A percentile compares a stretch with the other conserved stretches of the same genome.
Evolutionary conservation across 805 yeast species (phyloP).

Genomic region (Ogataea angusta): DNA sequence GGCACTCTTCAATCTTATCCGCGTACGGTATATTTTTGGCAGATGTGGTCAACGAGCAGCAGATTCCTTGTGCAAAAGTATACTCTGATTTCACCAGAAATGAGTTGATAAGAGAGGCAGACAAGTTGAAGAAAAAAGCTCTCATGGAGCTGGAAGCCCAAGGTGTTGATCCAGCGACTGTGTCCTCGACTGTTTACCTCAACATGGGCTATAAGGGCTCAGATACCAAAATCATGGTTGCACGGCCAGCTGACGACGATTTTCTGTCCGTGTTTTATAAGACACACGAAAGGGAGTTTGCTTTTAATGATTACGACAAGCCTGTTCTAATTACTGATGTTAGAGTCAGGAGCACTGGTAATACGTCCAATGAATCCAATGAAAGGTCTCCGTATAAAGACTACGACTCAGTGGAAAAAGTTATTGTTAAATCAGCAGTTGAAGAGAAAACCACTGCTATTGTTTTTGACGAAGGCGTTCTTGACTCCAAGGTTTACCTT

Average conservation of each 20-base stretch:
- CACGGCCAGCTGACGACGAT: constrained; percentile 28
- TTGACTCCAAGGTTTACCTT: constrained; percentile 38
- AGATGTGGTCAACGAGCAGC: constrained; percentile 32
- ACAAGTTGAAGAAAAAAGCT: constrained; percentile 13
- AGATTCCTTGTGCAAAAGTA: constrained; percentile 25
- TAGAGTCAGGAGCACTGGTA: constrained; percentile 20
- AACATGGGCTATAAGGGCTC: constrained; percentile 80
- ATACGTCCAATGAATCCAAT: background rate
- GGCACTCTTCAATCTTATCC: constrained; percentile 46
- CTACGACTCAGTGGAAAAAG: constrained; percentile 34
- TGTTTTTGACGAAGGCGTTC: constrained; percentile 31
- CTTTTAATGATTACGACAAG: constrained; percentile 53
- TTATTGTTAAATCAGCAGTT: constrained; percentile 72
- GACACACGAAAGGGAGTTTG: constrained; percentile 62
- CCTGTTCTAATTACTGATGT: constrained; percentile 62
- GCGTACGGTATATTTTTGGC: constrained; percentile 68
- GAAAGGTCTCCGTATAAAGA: constrained; percentile 19
- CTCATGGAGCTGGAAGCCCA: constrained; percentile 25
- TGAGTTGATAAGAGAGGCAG: constrained; percentile 16
- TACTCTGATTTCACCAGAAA: constrained; percentile 13
- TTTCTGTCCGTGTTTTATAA: constrained; percentile 45
- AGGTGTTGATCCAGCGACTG: constrained; percentile 5
- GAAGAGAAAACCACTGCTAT: constrained; percentile 37
- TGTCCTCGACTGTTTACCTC: constrained; percentile 38
- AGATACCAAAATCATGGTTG: constrained; percentile 70